phyloP scores from a whole-genome alignment of 176 grass and related monocot genomes.

The Raddia guianensis region DNA sequence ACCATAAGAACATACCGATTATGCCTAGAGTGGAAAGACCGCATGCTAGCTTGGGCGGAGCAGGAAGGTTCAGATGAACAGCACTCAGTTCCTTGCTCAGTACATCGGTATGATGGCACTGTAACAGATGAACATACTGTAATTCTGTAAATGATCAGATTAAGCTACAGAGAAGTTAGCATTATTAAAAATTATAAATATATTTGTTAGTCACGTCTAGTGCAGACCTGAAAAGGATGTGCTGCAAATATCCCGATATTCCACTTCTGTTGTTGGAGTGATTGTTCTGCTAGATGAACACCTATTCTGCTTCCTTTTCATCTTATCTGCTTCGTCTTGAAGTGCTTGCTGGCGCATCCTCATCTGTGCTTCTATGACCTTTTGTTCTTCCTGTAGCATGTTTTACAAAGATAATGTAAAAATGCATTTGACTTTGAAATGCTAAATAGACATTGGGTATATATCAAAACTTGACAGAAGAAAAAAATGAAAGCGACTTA shows the following conservation, averaged over 20 bases:
- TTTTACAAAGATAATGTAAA: constrained; percentile 38
- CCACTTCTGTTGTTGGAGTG: constrained; percentile 69
- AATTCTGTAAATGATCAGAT: constrained; percentile 28
- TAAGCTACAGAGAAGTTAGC: constrained; percentile 34
- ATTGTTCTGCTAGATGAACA: constrained; percentile 69
- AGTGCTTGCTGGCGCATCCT: constrained; percentile 94
- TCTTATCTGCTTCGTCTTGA: constrained; percentile 90
- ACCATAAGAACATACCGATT: constrained; percentile 59
- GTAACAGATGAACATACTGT: constrained; percentile 24
- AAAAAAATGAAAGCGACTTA: constrained; percentile 49
- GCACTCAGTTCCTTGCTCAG: constrained; percentile 65
- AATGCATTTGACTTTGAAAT: constrained; percentile 9
- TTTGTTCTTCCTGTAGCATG: constrained; percentile 90
- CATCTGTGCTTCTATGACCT: constrained; percentile 97
- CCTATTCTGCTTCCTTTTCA: constrained; percentile 85
- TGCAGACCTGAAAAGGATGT: constrained; percentile 74
- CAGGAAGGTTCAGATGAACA: constrained; percentile 87
- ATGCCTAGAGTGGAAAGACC: constrained; percentile 72
- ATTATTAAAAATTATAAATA: background rate
- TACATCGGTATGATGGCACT: constrained; percentile 76
- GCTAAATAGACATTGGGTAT: constrained; percentile 9
- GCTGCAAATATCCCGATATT: constrained; percentile 84
- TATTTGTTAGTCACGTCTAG: constrained; percentile 21
- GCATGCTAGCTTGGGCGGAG: constrained; percentile 61
- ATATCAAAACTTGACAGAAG: background rate